Conservation (phyloP, 345 rosid species). For the Lepidium sativum region DNA sequence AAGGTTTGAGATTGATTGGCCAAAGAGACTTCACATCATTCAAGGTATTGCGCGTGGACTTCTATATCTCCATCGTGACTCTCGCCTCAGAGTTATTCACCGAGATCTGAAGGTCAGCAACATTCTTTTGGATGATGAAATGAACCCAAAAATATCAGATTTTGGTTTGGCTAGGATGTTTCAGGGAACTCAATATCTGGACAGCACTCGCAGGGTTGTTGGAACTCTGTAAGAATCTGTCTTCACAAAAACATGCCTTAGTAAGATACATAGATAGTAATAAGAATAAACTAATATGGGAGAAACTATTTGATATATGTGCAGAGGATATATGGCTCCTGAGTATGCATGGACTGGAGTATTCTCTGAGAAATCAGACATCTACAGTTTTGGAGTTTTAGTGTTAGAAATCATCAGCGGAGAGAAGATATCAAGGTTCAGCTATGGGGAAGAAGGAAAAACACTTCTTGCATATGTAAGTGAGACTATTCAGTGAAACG, state of each 20-base stretch:
- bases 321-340: constrained; percentile 34
- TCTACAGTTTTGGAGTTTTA: constrained; percentile 37
- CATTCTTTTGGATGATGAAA: constrained; percentile 1
- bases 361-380: constrained; percentile 39
- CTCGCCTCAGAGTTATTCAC: constrained; percentile 13
- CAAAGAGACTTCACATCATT: not conserved
- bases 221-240: constrained; percentile 12
- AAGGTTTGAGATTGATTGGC: constrained; percentile 10
- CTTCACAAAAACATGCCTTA: not conserved
- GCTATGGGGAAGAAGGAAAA: not conserved
- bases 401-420: constrained; percentile 20
- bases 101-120: constrained; percentile 14
- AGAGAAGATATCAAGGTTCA: constrained; percentile 13
- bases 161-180: constrained; percentile 13
- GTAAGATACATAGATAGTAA: not conserved
- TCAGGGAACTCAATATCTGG: constrained; percentile 1
- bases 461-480: constrained; percentile 15
- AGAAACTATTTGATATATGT: not conserved
- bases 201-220: constrained; percentile 3
- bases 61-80: constrained; percentile 14
- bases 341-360: constrained; percentile 38
- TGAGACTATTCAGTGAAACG: not conserved
- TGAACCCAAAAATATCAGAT: constrained; percentile 19
- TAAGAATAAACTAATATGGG: not conserved
- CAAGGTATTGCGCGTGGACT: constrained; percentile 15